phyloP scores from a whole-genome alignment of 2,329 filamentous ascomycete species.

The Pseudogymnoascus sp. region DNA sequence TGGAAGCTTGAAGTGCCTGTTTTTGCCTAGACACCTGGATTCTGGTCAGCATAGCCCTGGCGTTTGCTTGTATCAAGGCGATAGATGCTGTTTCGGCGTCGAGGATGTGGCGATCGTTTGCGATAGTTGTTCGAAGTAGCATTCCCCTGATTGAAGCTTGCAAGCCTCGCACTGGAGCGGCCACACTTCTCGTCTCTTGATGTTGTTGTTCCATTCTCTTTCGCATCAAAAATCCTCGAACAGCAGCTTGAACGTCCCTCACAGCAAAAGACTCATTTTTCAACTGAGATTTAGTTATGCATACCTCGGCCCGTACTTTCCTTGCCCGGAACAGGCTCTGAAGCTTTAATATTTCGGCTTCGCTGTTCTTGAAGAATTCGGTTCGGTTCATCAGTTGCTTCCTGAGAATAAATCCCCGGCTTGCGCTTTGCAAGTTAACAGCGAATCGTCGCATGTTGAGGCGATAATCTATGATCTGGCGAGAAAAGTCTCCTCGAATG shows the following conservation, averaged over 20 bases:
- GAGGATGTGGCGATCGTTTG: conserved; percentile 32
- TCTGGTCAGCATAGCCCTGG: conserved; percentile 53
- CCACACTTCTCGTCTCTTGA: conserved; percentile 42
- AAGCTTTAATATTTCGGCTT: conserved; percentile 64
- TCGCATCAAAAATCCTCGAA: conserved; percentile 59
- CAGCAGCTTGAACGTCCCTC: conserved; percentile 53
- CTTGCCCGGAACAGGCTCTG: conserved; percentile 72
- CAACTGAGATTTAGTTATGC: conserved; percentile 49
- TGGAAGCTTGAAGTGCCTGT: conserved; percentile 42
- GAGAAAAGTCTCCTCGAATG: conserved; percentile 77
- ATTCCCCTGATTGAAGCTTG: conserved; percentile 62
- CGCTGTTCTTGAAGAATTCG: conserved; percentile 58
- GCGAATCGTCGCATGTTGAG: conserved; percentile 77
- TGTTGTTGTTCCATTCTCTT: conserved; percentile 40
- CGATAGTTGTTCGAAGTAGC: conserved; percentile 47
- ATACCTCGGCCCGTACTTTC: conserved; percentile 52
- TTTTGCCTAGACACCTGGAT: conserved; percentile 42
- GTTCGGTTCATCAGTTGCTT: conserved; percentile 53
- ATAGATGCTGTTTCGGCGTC: conserved; percentile 38
- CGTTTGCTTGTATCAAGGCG: conserved; percentile 54
- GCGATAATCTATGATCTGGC: conserved; percentile 75
- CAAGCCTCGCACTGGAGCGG: conserved; percentile 46
- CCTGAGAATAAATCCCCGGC: conserved; percentile 68
- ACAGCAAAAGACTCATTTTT: conserved; percentile 54
- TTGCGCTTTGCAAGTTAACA: conserved; percentile 66